These are phyloP conservation scores for Lophiotrema nucula DNA, from an alignment of 495 filamentous ascomycete genomes.

Conservation along the genomic window DNA sequence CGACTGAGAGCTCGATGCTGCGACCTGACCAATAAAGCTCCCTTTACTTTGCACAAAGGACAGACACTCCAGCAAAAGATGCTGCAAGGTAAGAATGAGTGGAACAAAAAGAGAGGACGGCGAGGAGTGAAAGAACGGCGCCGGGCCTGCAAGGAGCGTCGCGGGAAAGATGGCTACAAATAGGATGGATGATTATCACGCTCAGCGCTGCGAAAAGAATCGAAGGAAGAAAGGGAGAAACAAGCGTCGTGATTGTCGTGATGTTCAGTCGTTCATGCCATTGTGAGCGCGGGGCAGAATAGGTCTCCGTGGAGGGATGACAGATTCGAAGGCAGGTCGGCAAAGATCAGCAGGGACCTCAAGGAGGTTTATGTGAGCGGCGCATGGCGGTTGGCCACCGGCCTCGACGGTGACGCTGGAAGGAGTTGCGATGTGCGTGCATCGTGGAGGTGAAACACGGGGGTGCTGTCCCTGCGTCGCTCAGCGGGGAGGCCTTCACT, in stretches of 20 bases:
- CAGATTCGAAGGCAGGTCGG: slow-evolving; percentile 1
- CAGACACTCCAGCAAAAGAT: slow-evolving; percentile 1
- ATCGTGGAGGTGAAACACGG: neutral
- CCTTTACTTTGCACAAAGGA: slow-evolving; percentile 1
- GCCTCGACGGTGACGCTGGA: slow-evolving; percentile 6
- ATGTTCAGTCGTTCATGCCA: slow-evolving; percentile 24
- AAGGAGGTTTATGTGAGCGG: neutral
- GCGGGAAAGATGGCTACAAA: neutral
- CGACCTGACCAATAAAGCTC: slow-evolving; percentile 4
- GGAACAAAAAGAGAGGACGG: slow-evolving; percentile 11
- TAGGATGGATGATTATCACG: slow-evolving; percentile 14
- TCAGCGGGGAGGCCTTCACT: neutral
- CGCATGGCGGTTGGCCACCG: slow-evolving; percentile 19
- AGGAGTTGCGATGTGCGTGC: neutral
- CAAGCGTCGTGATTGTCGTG: slow-evolving; percentile 21
- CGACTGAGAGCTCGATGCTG: neutral
- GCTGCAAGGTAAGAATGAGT: slow-evolving; percentile 17
- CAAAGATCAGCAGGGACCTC: neutral
- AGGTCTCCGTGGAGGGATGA: neutral
- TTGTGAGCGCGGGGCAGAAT: neutral
- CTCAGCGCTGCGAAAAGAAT: slow-evolving; percentile 16
- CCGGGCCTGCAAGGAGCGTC: slow-evolving; percentile 30
- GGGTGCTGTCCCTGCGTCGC: too few species aligned
- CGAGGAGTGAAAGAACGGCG: slow-evolving; percentile 7
- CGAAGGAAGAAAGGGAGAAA: neutral